A percentile compares a stretch with the other conserved stretches of the same genome.
These are phyloP conservation scores for Populus ilicifolia DNA, from an alignment of 345 rosid genomes.

Conservation along the genomic window DNA sequence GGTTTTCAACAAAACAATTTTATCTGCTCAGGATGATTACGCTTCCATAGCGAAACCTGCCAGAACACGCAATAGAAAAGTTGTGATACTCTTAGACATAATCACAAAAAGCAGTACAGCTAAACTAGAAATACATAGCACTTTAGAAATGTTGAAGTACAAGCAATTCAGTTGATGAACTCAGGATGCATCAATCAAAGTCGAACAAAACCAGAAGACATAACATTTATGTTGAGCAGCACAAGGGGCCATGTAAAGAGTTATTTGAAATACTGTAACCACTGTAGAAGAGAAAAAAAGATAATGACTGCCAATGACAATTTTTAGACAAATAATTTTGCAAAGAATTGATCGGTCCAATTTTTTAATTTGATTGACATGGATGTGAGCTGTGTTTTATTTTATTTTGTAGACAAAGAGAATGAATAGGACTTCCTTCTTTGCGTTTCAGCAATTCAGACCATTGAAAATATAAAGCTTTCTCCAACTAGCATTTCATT, in stretches of 20 bases:
- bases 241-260: background rate
- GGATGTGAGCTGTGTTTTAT: background rate
- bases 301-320: background rate
- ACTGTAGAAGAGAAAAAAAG: background rate
- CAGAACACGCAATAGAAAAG: slow-evolving; percentile 7
- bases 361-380: background rate
- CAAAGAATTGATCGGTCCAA: background rate
- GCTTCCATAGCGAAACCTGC: slow-evolving; percentile 41
- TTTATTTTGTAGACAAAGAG: background rate
- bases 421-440: background rate
- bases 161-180: background rate
- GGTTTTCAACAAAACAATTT: slow-evolving; percentile 11
- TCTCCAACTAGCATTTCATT: background rate
- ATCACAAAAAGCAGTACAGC: background rate
- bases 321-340: background rate
- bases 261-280: background rate
- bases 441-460: background rate
- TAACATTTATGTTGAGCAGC: background rate
- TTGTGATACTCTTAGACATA: background rate
- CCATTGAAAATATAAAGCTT: background rate
- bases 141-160: background rate
- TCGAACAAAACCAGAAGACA: background rate
- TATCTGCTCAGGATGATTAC: slow-evolving; percentile 17
- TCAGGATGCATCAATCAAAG: background rate
- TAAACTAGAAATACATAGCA: background rate